Evolutionary conservation across 2,329 filamentous ascomycete species (phyloP).

Genomic region (Neonectria faginata): DNA sequence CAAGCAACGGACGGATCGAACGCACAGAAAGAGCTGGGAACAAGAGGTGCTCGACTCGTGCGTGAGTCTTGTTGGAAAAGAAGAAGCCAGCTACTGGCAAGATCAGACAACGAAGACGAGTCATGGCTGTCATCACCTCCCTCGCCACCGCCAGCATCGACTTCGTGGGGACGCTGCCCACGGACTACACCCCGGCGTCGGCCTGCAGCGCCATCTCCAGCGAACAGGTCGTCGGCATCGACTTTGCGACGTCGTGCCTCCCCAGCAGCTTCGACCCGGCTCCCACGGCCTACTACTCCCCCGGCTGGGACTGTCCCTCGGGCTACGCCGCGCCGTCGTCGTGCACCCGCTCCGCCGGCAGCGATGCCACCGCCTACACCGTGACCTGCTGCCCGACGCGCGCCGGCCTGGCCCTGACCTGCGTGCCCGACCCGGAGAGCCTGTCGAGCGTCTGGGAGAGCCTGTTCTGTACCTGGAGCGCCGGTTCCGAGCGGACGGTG

Average conservation of each 20-base stretch:
- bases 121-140: conserved; percentile 16
- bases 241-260: conserved; percentile 46
- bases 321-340: conserved; percentile 45
- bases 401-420: conserved; percentile 44
- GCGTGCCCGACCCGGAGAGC: conserved; percentile 43
- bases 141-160: conserved; percentile 7
- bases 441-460: conserved; percentile 41
- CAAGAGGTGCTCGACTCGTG: background rate
- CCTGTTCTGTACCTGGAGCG: conserved; percentile 51
- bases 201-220: conserved; percentile 33
- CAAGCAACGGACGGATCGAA: background rate
- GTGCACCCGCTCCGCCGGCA: conserved; percentile 45
- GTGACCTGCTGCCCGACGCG: conserved; percentile 52
- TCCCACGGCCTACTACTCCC: conserved; percentile 47
- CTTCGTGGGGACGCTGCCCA: conserved; percentile 36
- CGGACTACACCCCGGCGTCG: conserved; percentile 17
- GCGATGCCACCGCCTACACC: conserved; percentile 45
- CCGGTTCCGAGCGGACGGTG: conserved; percentile 38
- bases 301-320: conserved; percentile 48
- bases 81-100: background rate
- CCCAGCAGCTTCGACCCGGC: conserved; percentile 45
- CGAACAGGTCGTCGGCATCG: conserved; percentile 36
- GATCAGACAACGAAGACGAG: background rate
- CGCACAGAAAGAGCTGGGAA: background rate
- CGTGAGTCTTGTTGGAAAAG: background rate